Evolutionary conservation across 1,139 yeast genomes (phyloP), one percentile per base, ranked within the genome.

Genomic region (Candida sp.): DNA sequence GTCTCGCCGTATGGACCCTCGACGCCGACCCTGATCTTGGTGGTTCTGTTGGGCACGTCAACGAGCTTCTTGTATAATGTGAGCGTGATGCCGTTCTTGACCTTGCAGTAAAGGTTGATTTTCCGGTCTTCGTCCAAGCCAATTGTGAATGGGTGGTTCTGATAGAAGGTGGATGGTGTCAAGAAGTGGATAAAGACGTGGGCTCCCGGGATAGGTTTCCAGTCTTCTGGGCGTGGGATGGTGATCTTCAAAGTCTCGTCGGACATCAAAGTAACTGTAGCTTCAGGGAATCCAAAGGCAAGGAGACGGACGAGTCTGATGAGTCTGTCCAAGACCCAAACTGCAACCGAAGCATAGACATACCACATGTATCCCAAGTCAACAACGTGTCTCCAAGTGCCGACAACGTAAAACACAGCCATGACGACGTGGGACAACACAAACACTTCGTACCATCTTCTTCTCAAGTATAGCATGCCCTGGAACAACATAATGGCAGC

Each of bases 141-240:
- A 49, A 66, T 66, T 3, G 91, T 84, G 60, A 87, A 87, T 0
- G 93, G 93, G 63, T 87, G 93, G 0, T 88, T 81, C 62, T 87
- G 91, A 85, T 84, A 88, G 56, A 86, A 86, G 49, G 81, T 79
- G 55, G 77, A 62, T 41, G 83, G 75, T 41, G 74, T 67, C 44
- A 81, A 63, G 50, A 85, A 78, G 61, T 86, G 84, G 46, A 87
- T 67, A 59, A 76, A 87, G 0, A 83, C 85, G 62, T 80, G 86
- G 22, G 86, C 85, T n/a, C 90, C 90, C 8, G 81, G 78, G 30
- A 68, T 62, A 0, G 73, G 59, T 30, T 65, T 63, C 81, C 81
- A 78, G 49, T 63, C 59, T 1, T 55, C 53, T 5, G 80, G 80
- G 40, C 63, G 72, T 1, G 80, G 79, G 1, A 78, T 65, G 2